Base-by-base conservation (phyloP, 2,329 filamentous ascomycete species). In the Sporothrix humicola region DNA sequence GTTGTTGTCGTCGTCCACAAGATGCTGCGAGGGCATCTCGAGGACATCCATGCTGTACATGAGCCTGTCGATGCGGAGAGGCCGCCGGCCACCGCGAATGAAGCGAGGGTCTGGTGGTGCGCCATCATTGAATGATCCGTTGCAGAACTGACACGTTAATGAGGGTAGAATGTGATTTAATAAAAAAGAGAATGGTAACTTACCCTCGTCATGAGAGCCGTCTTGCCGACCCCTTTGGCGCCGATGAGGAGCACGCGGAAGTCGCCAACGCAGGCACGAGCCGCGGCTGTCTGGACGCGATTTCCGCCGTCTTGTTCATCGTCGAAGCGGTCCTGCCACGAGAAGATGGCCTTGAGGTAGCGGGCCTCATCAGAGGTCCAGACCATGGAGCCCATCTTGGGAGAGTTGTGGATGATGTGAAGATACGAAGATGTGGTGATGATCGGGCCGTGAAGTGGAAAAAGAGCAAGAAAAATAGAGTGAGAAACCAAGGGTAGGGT, bases 231-330 rank as follows among this genome's bases (percentile, higher is more conserved):
- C 0, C 81, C 81, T 46, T 81, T 80, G 1, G 79, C 79, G 5
- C 83, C 83, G 17, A 84, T 77, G 13, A 84, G 78, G 37, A 85
- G 78, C 26, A 84, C 76, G 59, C 81, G 79, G 73, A 85, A 81
- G 68, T 83, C 81, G 10, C 80, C 82, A 0, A 76, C 79, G 5
- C 79, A 76, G 26, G 76, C 71, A 23, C 77, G 78, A 44, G 71
- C 61, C 56, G 73, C 44, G 42, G 77, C 68, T 7, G 44, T 65
- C 58, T 76, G 69, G 23, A 44, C 23, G 6, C 50, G 59, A 2
- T 37, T 23, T 15, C 66, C 59, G 26, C 37, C 69, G 8, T 56
- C 74, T 58, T 71, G 72, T 9, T 79, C 75, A 8, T 77, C 77
- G 7, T 79, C 78, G 23, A 76, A 74, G n/a, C 78, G 77, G 13